Conservation (phyloP, 495 filamentous ascomycete genomes). For the Penicillium cosmopolitanum region DNA sequence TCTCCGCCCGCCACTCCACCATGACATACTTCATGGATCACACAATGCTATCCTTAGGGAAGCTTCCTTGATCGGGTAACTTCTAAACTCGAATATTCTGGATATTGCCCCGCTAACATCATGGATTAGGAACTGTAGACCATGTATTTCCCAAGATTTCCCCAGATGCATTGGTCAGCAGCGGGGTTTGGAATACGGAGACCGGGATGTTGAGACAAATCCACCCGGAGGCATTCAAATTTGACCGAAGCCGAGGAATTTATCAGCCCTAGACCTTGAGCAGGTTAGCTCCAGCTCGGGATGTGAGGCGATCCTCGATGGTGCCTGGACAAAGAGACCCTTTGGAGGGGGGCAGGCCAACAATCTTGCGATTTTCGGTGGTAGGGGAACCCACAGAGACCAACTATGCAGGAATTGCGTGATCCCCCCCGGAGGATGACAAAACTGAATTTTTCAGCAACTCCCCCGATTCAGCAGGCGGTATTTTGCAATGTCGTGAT, state of each 20-base stretch:
- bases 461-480: slow-evolving; percentile 35
- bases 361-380: too few relatives aligned
- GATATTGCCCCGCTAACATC: slow-evolving; percentile 18
- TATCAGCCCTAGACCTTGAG: slow-evolving; percentile 26
- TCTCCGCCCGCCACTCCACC: slow-evolving; percentile 11
- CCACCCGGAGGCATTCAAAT: slow-evolving; percentile 2
- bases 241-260: slow-evolving; percentile 21
- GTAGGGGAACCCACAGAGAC: slow-evolving; percentile 29
- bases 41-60: background rate
- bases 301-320: background rate
- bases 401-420: slow-evolving; percentile 45
- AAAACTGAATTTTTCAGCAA: slow-evolving; percentile 21
- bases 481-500: slow-evolving; percentile 42
- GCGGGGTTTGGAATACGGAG: background rate
- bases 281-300: background rate
- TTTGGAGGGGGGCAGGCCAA: too few relatives aligned
- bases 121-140: slow-evolving; percentile 14
- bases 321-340: background rate
- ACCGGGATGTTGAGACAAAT: background rate
- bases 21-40: slow-evolving; percentile 14
- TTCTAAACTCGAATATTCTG: slow-evolving; percentile 9
- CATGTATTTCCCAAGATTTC: background rate
- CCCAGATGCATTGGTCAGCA: slow-evolving; percentile 23
- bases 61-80: slow-evolving; percentile 13
- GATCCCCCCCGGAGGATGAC: slow-evolving; percentile 27